Evolutionary conservation across 2,329 filamentous ascomycete genomes (phyloP).

Genomic region (Biscogniauxia mediterranea): DNA sequence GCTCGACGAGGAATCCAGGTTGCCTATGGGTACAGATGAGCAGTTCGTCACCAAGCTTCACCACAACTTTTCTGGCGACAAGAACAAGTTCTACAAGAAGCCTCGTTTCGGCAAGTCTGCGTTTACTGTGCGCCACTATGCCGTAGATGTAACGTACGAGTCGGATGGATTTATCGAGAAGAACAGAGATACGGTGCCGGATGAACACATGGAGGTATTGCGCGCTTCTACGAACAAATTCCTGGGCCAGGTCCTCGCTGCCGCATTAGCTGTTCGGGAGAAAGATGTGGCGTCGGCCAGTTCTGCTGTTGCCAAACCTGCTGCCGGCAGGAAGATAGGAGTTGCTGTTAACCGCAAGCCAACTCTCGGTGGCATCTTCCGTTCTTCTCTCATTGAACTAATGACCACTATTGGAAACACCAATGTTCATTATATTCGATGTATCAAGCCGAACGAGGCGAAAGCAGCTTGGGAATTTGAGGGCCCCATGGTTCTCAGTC

Average conservation of each 20-base stretch:
- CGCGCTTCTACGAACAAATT: conserved; percentile 82
- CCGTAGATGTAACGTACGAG: conserved; percentile 96
- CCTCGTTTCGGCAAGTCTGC: conserved; percentile 95
- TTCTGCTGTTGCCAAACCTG: conserved; percentile 73
- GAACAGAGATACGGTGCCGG: conserved; percentile 96
- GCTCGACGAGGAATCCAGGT: conserved; percentile 90
- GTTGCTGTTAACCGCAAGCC: conserved; percentile 94
- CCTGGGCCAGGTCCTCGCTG: conserved; percentile 78
- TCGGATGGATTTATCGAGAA: conserved; percentile 99
- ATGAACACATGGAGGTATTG: conserved; percentile 95
- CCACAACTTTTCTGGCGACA: conserved; percentile 85
- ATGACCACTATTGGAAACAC: conserved; percentile 98
- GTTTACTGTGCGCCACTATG: conserved; percentile 98
- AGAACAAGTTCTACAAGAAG: conserved; percentile 98
- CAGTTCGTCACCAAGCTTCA: conserved; percentile 96
- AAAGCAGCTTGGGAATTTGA: conserved; percentile 98
- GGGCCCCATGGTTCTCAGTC: conserved; percentile 96
- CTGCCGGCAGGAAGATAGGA: conserved; percentile 80
- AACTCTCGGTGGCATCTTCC: conserved; percentile 97
- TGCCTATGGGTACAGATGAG: conserved; percentile 96
- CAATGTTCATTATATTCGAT: conserved; percentile 97
- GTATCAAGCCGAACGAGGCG: conserved; percentile 97
- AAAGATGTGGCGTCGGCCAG: conserved; percentile 71
- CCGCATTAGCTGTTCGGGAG: conserved; percentile 82
- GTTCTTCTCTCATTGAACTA: conserved; percentile 94